Percentiles rank a stretch among this genome's conserved stretches.
Evolutionary conservation across 2,329 filamentous ascomycete species (phyloP).

Genomic region (Neonectria neomacrospora): DNA sequence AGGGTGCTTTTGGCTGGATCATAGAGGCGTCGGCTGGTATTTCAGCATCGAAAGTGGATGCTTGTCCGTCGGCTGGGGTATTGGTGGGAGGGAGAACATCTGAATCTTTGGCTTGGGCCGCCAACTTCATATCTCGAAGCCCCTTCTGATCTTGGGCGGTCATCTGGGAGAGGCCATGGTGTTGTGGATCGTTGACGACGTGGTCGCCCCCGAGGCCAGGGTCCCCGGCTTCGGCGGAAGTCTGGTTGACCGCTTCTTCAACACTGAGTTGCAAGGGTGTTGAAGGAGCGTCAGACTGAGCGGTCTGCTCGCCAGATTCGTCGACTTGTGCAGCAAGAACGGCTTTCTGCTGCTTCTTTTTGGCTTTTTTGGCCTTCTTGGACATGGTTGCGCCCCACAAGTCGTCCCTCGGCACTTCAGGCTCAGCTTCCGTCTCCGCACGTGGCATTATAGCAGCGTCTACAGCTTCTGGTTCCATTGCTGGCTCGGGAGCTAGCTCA

Average conservation of each 20-base stretch:
- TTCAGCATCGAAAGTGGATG: background rate
- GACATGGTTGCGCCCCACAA: conserved; percentile 16
- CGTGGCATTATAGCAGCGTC: conserved; percentile 10
- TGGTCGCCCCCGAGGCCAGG: conserved; percentile 5
- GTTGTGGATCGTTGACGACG: conserved; percentile 15
- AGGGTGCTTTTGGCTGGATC: background rate
- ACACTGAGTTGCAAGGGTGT: conserved; percentile 10
- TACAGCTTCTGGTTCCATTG: background rate
- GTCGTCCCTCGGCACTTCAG: conserved; percentile 16
- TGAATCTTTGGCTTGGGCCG: conserved; percentile 7
- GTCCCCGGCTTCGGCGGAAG: conserved; percentile 18
- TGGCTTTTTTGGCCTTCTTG: conserved; percentile 16
- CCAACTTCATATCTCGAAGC: background rate
- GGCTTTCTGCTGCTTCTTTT: conserved; percentile 17
- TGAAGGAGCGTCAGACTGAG: conserved; percentile 5
- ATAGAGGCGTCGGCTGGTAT: background rate
- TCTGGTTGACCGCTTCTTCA: conserved; percentile 25
- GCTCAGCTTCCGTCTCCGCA: background rate
- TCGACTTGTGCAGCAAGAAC: conserved; percentile 13
- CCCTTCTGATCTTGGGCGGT: background rate
- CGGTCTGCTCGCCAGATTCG: conserved; percentile 12
- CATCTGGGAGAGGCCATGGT: conserved; percentile 6
- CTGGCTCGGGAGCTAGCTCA: background rate
- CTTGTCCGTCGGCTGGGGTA: background rate
- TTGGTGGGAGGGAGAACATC: background rate